Conservation (phyloP, 1,139 yeast genomes). For the Magnusiomyces paraingens region DNA sequence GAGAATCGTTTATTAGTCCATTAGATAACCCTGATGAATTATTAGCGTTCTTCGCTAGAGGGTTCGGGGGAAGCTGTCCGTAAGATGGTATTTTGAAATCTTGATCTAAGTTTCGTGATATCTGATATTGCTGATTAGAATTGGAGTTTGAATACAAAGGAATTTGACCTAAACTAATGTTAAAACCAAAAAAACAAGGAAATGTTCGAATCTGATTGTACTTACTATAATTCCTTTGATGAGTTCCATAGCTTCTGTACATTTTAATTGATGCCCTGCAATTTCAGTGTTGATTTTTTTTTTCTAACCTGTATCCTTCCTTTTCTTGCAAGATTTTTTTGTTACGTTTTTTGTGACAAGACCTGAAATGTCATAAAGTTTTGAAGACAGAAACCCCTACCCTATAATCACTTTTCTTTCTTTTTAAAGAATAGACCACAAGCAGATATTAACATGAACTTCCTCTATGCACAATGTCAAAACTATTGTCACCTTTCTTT, state of each 20-base stretch:
- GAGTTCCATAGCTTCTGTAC: neutral
- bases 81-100: neutral
- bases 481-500: no score
- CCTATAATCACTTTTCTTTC: neutral
- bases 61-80: constrained; percentile 1
- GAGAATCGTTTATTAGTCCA: neutral
- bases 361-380: no score
- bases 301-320: neutral
- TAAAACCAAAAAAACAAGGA: neutral
- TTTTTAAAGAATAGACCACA: no score
- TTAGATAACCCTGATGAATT: neutral
- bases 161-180: neutral
- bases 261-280: no score
- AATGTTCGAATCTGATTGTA: neutral
- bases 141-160: neutral
- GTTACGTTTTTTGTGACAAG: neutral
- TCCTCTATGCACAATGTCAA: no score
- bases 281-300: neutral
- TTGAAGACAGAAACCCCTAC: no score
- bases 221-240: constrained; percentile 3
- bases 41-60: neutral
- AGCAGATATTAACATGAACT: neutral
- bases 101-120: neutral
- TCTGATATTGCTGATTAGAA: neutral
- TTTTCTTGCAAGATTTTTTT: neutral